Evolutionary conservation across 2,329 filamentous ascomycete genomes (phyloP), one percentile per base, ranked within the genome.

Genomic region (Trichoderma atrobrunneum): DNA sequence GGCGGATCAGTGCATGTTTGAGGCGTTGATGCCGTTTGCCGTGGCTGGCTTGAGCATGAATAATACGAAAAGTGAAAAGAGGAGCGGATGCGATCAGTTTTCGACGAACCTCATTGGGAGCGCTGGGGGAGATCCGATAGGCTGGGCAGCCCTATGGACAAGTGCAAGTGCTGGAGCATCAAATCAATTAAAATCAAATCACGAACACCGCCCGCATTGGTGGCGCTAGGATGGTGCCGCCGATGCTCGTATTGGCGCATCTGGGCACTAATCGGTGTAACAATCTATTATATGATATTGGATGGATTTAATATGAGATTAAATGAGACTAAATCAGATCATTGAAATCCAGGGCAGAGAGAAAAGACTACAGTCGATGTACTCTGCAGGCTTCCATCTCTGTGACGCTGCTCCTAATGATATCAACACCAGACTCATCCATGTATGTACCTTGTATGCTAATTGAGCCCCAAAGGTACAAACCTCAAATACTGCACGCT

Each of bases 181-280:
- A 11, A 24, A 51, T 51, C n/a, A 21, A n/a, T 21, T 21, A 11
- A 21, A 54, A 51, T 48, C 43, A 21, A 18, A 51, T 54, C 48
- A 21, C 18, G 21, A 67, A 57, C 2, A 56, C 5, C 30, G 21
- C 48, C 48, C 32, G 48, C 30, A 67, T 57, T 11, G 12, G 77
- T 78, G 26, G 43, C 59, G 69, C 61, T 71, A 61, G 26, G 56
- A 26, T 26, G 11, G 36, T 66, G 34, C 69, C 61, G 61, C 7
- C 12, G 61, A 51, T 12, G 21, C 7, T 64, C 24, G 36, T 59
- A 71, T 71, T 71, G 69, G 69, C 30, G 61, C 67, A 63, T 63
- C 59, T 54, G 3, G 26, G 24, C 36, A 28, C 26, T 48, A 26
- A 36, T 48, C 63, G 14, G 32, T 54, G 21, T 56, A 67, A n/a